Evolutionary conservation across 768 basidiomycete species (phyloP), one percentile per base, ranked within the genome.

Genomic region (Boletus bicolor): DNA sequence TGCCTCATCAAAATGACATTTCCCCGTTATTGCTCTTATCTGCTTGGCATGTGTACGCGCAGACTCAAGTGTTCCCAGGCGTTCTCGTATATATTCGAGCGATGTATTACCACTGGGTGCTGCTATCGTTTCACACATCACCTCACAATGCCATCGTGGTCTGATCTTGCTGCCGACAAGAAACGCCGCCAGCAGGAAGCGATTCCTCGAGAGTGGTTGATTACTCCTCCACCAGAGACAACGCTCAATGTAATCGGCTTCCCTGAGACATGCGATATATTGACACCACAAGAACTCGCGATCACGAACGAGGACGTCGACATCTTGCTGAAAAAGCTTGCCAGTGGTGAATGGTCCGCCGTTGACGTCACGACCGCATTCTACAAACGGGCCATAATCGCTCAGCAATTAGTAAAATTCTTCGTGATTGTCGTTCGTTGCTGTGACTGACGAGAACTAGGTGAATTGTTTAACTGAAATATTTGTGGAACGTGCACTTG

Each of bases 391-490:
- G 91, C 91, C 0, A 79, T 89, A 43, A 69, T 93, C 43, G 90
- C 90, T 4, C 90, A 93, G 44, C 89, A 91, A 61, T 66, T 91
- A 15, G 88, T 89, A 51, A 64, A 80, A 67, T 39, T n/a, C 12
- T 37, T 51, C n/a, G 12, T n/a, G 28, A 34, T 14, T 43, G 26
- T 37, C 3, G 9, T 49, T 26, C 1, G 14, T 55, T 35, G 35
- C 36, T 5, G 9, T 42, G 6, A 17, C 34, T 52, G 30, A 58
- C 11, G 12, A 30, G 32, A 28, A 24, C 24, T 62, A 90, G 88
- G 83, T 83, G 6, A 91, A 91, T 60, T 92, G 91, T 66, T 66
- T 93, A 37, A 92, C 90, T 0, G 90, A 92, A 68, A 84, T 91
- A n/a, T 91, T 89, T 62, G 79, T 91, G 49, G 86, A 91, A 24